Evolutionary conservation across 768 basidiomycete genomes (phyloP), one percentile per base, ranked within the genome.

Genomic region (Leucosporidium scottii): DNA sequence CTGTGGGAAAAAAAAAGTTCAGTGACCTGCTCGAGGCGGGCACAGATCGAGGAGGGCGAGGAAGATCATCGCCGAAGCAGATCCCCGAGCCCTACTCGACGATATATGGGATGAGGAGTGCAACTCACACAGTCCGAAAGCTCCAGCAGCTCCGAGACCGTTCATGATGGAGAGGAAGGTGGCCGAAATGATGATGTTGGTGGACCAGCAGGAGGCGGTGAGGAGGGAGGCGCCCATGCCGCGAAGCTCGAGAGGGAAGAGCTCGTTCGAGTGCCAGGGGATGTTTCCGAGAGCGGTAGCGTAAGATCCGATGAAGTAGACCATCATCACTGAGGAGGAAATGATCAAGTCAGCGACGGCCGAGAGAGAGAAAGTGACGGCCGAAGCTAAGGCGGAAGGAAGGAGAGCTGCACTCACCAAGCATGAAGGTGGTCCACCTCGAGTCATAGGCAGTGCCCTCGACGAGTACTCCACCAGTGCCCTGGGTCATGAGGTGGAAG

Each of bases 241-340:
- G 58, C 88, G 83, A 21, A 89, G 86, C 81, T 89, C 87, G 36
- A 89, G 82, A 18, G 82, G 80, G 78, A 90, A 90, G 18, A 90
- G 81, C 74, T 90, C 88, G 49, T 87, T 88, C 75, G 89, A 88
- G 72, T 89, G 87, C 89, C 88, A 90, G 0, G 89, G 89, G 2
- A 90, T 86, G 73, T 89, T 89, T 0, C 89, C 89, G 20, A 90
- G 79, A 3, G 88, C 87, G 1, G 84, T 87, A 0, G 55, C 55
- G 55, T 56, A 56, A 9, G n/a, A 25, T 36, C 27, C 55, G n/a
- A 36, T 56, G n/a, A 36, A 36, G 34, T 36, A 36, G 50, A 20
- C 21, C 18, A 36, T 36, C 34, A 36, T 36, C 34, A 36, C 34
- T 36, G 34, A 36, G 34, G 10, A 23, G 20, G 48, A 18, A 6